Evolutionary conservation across 2,329 filamentous ascomycete genomes (phyloP).

Genomic region (Alternaria brassicicola): DNA sequence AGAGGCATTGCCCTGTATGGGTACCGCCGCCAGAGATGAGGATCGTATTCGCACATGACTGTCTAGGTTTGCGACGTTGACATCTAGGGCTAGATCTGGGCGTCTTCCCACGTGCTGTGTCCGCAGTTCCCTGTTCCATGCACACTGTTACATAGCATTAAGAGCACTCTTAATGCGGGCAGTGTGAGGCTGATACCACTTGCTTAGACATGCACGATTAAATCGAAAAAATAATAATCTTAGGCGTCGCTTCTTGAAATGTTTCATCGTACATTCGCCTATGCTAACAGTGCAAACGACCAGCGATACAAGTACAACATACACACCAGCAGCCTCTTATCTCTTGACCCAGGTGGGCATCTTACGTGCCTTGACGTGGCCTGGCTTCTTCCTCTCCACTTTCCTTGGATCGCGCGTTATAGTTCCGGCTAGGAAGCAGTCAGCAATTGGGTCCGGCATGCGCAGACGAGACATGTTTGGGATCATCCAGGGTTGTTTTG

Average conservation of each 20-base stretch:
- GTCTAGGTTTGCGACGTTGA: neutral
- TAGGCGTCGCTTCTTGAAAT: neutral
- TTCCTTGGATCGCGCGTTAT: slow-evolving; percentile 88
- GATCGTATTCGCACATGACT: neutral
- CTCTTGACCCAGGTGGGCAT: slow-evolving; percentile 97
- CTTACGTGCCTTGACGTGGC: slow-evolving; percentile 95
- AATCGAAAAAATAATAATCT: neutral
- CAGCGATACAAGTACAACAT: slow-evolving; percentile 28
- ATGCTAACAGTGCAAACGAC: slow-evolving; percentile 18
- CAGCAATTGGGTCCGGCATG: slow-evolving; percentile 45
- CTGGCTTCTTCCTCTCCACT: slow-evolving; percentile 98
- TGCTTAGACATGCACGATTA: neutral
- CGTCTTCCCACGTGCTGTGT: neutral
- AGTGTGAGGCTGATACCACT: neutral
- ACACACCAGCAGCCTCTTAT: slow-evolving; percentile 47
- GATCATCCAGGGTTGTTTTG: slow-evolving; percentile 10
- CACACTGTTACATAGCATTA: neutral
- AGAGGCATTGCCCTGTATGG: neutral
- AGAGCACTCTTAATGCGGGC: neutral
- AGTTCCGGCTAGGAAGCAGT: slow-evolving; percentile 74
- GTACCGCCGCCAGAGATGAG: neutral
- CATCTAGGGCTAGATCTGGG: neutral
- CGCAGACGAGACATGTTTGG: slow-evolving; percentile 15
- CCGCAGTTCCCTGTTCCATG: neutral
- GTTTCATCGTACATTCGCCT: slow-evolving; percentile 18